phyloP scores from a whole-genome alignment of 2,329 filamentous ascomycete species.

The Pseudogymnoascus sp. region DNA sequence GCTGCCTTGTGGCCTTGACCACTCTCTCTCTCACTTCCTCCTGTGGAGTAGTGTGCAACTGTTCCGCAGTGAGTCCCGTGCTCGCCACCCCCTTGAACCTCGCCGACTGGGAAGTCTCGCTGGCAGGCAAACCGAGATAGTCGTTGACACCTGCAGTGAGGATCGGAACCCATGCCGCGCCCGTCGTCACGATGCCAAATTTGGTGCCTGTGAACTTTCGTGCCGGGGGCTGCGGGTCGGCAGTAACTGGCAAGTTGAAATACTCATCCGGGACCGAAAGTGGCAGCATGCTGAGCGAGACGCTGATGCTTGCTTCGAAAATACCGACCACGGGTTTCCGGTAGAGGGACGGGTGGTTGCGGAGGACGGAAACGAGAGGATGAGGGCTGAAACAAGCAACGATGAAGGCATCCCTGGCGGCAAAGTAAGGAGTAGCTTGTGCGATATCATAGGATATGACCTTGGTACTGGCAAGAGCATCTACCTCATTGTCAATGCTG shows the following conservation, averaged over 20 bases:
- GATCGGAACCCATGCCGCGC: constrained; percentile 71
- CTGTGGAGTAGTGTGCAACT: constrained; percentile 62
- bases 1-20: constrained; percentile 56
- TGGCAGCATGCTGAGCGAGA: constrained; percentile 15
- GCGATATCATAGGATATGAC: constrained; percentile 50
- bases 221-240: constrained; percentile 34
- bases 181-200: constrained; percentile 88
- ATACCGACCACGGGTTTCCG: constrained; percentile 64
- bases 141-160: constrained; percentile 54
- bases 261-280: not conserved
- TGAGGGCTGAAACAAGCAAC: constrained; percentile 86
- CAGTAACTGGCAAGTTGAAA: constrained; percentile 41
- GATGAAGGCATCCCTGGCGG: constrained; percentile 63
- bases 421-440: not conserved
- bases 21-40: constrained; percentile 58
- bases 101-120: constrained; percentile 14
- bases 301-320: constrained; percentile 70
- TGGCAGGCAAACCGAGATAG: constrained; percentile 47
- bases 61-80: constrained; percentile 69
- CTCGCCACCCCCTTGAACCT: constrained; percentile 71
- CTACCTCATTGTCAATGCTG: constrained; percentile 69
- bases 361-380: constrained; percentile 58
- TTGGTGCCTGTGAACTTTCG: constrained; percentile 30
- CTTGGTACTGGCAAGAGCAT: constrained; percentile 54
- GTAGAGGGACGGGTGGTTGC: constrained; percentile 24